phyloP scores from a whole-genome alignment of 2,329 filamentous ascomycete species.

The Venturia effusa region DNA sequence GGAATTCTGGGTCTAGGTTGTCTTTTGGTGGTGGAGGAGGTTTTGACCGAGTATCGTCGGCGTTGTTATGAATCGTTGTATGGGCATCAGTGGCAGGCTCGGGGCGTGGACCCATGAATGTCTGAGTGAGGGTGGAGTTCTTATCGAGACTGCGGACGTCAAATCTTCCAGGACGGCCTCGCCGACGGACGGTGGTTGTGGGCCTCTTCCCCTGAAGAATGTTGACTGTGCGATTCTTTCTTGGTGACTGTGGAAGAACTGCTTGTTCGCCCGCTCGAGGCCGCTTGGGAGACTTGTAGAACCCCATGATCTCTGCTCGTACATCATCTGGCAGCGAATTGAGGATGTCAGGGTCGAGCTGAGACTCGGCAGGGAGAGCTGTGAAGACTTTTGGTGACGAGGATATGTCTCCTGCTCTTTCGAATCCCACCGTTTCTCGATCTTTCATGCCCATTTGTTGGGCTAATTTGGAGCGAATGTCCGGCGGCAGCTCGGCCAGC shows the following conservation, averaged over 20 bases:
- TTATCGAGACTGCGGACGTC: conserved; percentile 30
- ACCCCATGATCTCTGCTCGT: conserved; percentile 68
- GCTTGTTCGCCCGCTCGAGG: conserved; percentile 28
- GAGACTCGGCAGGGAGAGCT: conserved; percentile 52
- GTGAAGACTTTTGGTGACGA: conserved; percentile 22
- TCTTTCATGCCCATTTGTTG: neutral
- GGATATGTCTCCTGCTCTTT: neutral
- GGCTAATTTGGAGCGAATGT: conserved; percentile 71
- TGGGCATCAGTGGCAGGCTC: neutral
- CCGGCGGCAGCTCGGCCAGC: conserved; percentile 68
- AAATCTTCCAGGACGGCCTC: conserved; percentile 33
- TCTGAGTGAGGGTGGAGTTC: conserved; percentile 54
- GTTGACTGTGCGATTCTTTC: conserved; percentile 42
- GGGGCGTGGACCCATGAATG: conserved; percentile 42
- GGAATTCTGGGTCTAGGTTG: conserved; percentile 48
- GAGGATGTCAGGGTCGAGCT: conserved; percentile 78
- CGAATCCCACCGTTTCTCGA: neutral
- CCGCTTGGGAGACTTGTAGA: conserved; percentile 40
- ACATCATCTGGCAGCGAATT: conserved; percentile 76
- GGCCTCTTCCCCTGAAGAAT: conserved; percentile 37
- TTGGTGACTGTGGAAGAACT: conserved; percentile 30
- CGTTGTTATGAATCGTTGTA: conserved; percentile 19
- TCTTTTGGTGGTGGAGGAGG: conserved; percentile 10
- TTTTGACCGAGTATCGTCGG: conserved; percentile 20
- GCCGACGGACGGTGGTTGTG: conserved; percentile 43